These are phyloP conservation scores for Leishmania tropica DNA, from an alignment of 208 protist species.

Conservation along the genomic window DNA sequence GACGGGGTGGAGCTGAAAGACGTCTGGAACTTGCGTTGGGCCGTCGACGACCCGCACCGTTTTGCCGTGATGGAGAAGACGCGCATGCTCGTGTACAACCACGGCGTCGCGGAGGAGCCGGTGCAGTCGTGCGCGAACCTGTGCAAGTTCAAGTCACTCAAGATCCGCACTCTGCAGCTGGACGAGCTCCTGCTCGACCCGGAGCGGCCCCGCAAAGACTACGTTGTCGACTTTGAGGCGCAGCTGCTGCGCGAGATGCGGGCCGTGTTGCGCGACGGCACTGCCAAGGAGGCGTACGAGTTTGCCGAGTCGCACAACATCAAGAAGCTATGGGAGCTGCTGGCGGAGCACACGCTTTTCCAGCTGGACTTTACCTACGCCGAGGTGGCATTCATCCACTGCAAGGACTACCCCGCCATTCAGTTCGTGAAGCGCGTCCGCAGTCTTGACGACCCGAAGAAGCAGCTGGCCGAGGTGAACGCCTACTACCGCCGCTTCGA, in stretches of 20 bases:
- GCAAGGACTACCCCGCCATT: conserved; percentile 95
- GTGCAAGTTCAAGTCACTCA: conserved; percentile 93
- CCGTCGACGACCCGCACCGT: conserved; percentile 91
- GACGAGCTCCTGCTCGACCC: conserved; percentile 95
- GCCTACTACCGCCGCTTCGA: conserved; percentile 96
- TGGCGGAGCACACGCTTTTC: conserved; percentile 94
- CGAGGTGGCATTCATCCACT: conserved; percentile 95
- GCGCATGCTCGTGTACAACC: conserved; percentile 93
- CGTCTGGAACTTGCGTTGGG: conserved; percentile 95
- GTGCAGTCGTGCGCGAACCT: conserved; percentile 90
- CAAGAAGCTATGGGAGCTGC: conserved; percentile 91
- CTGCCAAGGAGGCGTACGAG: conserved; percentile 88
- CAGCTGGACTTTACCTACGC: conserved; percentile 89
- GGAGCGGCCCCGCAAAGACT: conserved; percentile 86
- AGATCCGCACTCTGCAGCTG: conserved; percentile 88
- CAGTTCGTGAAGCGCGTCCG: conserved; percentile 96
- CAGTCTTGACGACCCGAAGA: conserved; percentile 90
- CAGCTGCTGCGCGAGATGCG: conserved; percentile 89
- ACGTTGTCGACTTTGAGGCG: conserved; percentile 90
- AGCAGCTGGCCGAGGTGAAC: conserved; percentile 96
- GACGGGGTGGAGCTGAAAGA: conserved; percentile 93
- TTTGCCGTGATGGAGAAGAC: conserved; percentile 97
- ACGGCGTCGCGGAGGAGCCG: conserved; percentile 90
- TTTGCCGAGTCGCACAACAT: conserved; percentile 94
- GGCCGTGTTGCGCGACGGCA: conserved; percentile 54